Conservation (phyloP, 1,139 yeast species). For the Taiozyma onychis region DNA sequence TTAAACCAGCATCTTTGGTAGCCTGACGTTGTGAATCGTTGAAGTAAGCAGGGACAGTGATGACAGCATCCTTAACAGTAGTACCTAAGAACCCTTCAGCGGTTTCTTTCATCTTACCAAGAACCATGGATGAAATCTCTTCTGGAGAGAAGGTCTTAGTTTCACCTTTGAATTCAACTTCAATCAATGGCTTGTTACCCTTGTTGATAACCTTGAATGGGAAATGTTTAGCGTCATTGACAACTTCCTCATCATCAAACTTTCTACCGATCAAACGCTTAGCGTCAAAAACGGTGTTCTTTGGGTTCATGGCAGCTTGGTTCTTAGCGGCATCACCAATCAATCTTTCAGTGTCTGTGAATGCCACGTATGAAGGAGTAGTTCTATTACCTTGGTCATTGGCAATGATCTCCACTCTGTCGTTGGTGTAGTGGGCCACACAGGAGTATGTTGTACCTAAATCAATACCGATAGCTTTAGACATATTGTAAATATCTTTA, state of each 20-base stretch:
- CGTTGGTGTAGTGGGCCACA: conserved; percentile 72
- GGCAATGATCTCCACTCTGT: conserved; percentile 66
- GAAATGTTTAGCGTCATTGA: conserved; percentile 54
- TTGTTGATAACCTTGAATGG: conserved; percentile 55
- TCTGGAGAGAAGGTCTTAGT: conserved; percentile 60
- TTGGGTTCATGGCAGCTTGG: conserved; percentile 67
- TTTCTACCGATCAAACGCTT: conserved; percentile 67
- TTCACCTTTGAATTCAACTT: conserved; percentile 64
- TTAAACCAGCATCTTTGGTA: conserved; percentile 95
- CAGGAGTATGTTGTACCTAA: conserved; percentile 84
- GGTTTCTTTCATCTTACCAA: conserved; percentile 60
- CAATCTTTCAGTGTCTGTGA: conserved; percentile 61
- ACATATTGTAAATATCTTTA: conserved; percentile 31
- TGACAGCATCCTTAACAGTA: conserved; percentile 65
- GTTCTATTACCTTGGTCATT: conserved; percentile 72
- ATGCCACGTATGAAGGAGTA: conserved; percentile 65
- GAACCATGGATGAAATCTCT: conserved; percentile 64
- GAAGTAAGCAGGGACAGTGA: conserved; percentile 92
- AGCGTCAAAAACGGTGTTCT: conserved; percentile 62
- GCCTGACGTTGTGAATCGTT: conserved; percentile 99
- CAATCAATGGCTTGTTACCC: conserved; percentile 54
- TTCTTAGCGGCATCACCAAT: conserved; percentile 71
- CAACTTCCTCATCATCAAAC: conserved; percentile 52
- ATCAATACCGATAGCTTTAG: conserved; percentile 77
- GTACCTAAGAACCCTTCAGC: conserved; percentile 62